Conservation (phyloP, 768 basidiomycete genomes). For the Solioccasus polychromus region DNA sequence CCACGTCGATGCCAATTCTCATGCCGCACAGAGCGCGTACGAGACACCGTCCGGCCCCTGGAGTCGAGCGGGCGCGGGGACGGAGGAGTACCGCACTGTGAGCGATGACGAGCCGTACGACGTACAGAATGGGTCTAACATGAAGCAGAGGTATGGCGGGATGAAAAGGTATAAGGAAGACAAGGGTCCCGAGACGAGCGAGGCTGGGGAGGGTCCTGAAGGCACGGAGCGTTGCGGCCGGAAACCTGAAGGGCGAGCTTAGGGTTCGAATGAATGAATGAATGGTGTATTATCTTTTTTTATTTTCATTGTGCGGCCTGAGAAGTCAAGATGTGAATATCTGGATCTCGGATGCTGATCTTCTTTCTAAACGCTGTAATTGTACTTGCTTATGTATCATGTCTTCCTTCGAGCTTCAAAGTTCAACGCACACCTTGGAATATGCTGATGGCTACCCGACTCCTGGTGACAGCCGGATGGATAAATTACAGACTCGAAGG, state of each 20-base stretch:
- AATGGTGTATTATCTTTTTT: no score
- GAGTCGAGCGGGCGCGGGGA: slow-evolving; percentile 39
- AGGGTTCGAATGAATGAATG: no score
- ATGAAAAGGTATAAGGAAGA: slow-evolving; percentile 10
- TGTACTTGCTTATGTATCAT: background rate
- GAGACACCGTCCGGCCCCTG: slow-evolving; percentile 47
- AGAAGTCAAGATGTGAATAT: no score
- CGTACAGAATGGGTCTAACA: slow-evolving; percentile 4
- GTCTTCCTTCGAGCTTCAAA: background rate
- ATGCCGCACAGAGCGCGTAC: slow-evolving; percentile 45
- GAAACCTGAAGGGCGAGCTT: slow-evolving; percentile 27
- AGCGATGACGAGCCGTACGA: slow-evolving; percentile 27
- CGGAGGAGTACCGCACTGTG: slow-evolving; percentile 28
- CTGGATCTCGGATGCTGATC: background rate
- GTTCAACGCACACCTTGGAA: no score
- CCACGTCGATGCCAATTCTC: slow-evolving; percentile 44
- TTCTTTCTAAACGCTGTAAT: background rate
- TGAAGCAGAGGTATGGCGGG: slow-evolving; percentile 24
- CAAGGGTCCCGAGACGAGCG: slow-evolving; percentile 36
- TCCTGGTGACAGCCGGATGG: no score
- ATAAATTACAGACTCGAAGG: no score
- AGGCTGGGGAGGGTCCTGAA: slow-evolving; percentile 35
- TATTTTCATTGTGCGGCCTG: no score
- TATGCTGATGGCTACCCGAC: no score
- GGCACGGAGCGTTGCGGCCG: slow-evolving; percentile 37